These are phyloP conservation scores for Macrotyloma uniflorum DNA, from an alignment of 306 rosid genomes.

Conservation along the genomic window DNA sequence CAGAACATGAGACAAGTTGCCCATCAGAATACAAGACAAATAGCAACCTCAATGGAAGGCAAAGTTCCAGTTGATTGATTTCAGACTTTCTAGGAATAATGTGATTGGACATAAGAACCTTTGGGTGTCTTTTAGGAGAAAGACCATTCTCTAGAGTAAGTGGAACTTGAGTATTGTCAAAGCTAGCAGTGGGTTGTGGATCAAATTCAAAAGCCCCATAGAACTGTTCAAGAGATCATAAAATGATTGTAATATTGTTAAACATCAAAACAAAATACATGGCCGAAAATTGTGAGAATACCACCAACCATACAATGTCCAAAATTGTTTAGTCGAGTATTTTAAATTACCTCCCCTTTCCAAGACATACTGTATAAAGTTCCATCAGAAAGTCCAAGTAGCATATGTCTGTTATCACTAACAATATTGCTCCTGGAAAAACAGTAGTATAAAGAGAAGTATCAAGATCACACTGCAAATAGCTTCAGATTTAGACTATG, in stretches of 20 bases:
- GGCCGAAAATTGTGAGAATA: conserved; percentile 26
- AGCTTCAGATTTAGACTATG: conserved; percentile 33
- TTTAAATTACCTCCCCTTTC: conserved; percentile 90
- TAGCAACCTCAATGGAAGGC: conserved; percentile 74
- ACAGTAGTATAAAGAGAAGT: conserved; percentile 26
- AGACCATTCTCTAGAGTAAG: conserved; percentile 68
- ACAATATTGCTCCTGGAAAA: conserved; percentile 88
- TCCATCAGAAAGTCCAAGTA: conserved; percentile 94
- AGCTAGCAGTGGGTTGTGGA: conserved; percentile 50
- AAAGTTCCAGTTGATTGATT: conserved; percentile 82
- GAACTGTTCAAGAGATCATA: conserved; percentile 70
- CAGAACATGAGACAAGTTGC: conserved; percentile 75
- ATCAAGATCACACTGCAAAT: conserved; percentile 42
- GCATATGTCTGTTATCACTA: conserved; percentile 77
- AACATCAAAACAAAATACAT: conserved; percentile 21
- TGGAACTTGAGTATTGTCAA: conserved; percentile 50
- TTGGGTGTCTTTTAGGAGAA: conserved; percentile 55
- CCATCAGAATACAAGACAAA: conserved; percentile 90
- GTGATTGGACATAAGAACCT: conserved; percentile 48
- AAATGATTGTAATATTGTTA: conserved; percentile 28
- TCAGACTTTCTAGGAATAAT: conserved; percentile 54
- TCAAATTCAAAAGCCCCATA: conserved; percentile 77
- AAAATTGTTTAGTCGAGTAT: conserved; percentile 22
- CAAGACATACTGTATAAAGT: conserved; percentile 86
- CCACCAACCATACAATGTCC: conserved; percentile 21